Evolutionary conservation across 495 filamentous ascomycete species (phyloP), one percentile per base, ranked within the genome.

Genomic region (Pyrenula aspistea): DNA sequence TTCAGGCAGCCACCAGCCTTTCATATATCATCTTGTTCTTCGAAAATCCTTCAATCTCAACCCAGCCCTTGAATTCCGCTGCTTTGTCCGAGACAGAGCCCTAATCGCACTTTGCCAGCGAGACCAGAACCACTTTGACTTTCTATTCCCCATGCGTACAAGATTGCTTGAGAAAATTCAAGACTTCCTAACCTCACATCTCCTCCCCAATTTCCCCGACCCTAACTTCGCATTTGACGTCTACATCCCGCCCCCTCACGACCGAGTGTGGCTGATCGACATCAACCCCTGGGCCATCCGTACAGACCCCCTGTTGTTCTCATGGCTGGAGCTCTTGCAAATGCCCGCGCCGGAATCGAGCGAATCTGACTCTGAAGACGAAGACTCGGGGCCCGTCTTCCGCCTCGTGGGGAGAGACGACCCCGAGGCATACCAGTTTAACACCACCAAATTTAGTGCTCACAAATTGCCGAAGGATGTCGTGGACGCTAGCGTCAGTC

Each of bases 391-490:
- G 11, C 86, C 90, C 0, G 91, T 95, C 67, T 73, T 97, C 61
- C 79, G 93, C 51, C 73, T 99, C 11, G 78, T 97, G 24, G 83
- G 84, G 56, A 82, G 81, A 59, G 83, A 91, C 62, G 90, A 95
- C 62, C 89, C 89, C 10, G 86, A 92, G 60, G 88, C 89, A 0
- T 96, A 90, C 63, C 81, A 81, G 25, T 95, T 96, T 67, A 83
- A 73, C 47, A 87, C 89, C 10, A 80, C 89, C 15, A 88, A 92
- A 68, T 97, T 94, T 66, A 94, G 89, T 59, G 91, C 93, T 25
- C 92, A 96, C 65, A 99, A 99, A 70, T 66, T 99, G 60, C 93
- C 93, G 4, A 87, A 81, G 67, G 93, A 99, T 55, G 87, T 99
- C 21, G 93, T 97, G 20, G 91, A 98, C 64, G 93, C 93, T 1